Base-by-base conservation (phyloP, 2,329 filamentous ascomycete species). In the Fusarium nurragi region DNA sequence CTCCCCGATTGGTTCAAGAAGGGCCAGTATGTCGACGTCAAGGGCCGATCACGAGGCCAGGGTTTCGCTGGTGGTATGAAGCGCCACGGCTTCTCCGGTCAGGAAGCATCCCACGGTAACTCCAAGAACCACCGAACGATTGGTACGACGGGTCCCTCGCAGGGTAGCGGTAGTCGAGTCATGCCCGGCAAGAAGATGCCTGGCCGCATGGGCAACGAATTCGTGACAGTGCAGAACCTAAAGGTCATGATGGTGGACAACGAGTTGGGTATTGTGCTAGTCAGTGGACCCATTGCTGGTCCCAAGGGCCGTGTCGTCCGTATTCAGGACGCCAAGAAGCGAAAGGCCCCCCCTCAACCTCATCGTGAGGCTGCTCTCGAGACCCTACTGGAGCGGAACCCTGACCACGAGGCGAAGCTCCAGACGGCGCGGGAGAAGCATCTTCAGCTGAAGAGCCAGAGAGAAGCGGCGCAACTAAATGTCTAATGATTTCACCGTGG, bases 1-100 rank as follows among this genome's bases (percentile, higher is more conserved):
- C 84, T 86, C 62, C 92, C 95, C n/a, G 89, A 92, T 73, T 97
- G 95, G 91, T 98, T 98, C 80, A 84, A 89, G 71, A 86, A 90
- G 74, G 95, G 95, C 18, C 93, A 97, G 80, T 96, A 88, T 78
- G 90, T 99, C 60, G 95, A 99, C 80, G 89, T 93, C 51, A 86
- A 89, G 72, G 90, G 88, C 45, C 87, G 90, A 74, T 90, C 88
- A 70, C 87, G 92, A 75, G 95, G 95, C 50, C 94, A 93, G 86
- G 95, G 95, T 9, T 99, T 97, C 77, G 92, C 91, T 11, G 95
- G 95, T 85, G 95, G 92, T 69, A 99, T 99, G 95, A 99, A 99
- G 88, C 86, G 92, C 70, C 92, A 94, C 81, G 93, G 93, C 30
- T 98, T 95, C 79, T 78, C 83, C 26, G 95, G 95, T 72, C 95